Percentiles rank a stretch among this genome's conserved stretches.
phyloP scores from a whole-genome alignment of 768 basidiomycete species.

The Auricularia auricula-judae region DNA sequence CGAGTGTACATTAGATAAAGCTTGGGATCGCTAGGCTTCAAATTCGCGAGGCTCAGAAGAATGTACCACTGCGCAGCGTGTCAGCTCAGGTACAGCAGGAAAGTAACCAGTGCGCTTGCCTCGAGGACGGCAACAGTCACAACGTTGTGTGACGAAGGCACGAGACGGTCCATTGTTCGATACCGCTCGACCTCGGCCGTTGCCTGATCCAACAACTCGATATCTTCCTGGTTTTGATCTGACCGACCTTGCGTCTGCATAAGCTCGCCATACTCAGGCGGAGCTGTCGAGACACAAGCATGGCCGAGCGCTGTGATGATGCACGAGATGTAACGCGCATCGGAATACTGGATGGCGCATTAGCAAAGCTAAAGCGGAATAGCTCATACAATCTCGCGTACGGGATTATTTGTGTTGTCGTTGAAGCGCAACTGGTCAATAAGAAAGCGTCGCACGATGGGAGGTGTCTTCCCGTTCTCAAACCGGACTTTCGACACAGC shows the following conservation, averaged over 20 bases:
- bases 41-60: conserved; percentile 61
- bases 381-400: conserved; percentile 28
- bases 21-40: conserved; percentile 65
- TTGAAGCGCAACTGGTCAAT: conserved; percentile 92
- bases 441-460: conserved; percentile 76
- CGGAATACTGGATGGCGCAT: conserved; percentile 55
- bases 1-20: conserved; percentile 83
- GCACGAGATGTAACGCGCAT: conserved; percentile 81
- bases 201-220: conserved; percentile 60
- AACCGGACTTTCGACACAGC: conserved; percentile 82
- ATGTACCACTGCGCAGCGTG: conserved; percentile 56
- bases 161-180: conserved; percentile 88
- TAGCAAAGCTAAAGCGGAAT: conserved; percentile 3
- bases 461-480: conserved; percentile 75
- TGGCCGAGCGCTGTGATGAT: conserved; percentile 75
- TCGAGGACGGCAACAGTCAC: conserved; percentile 86
- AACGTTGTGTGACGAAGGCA: conserved; percentile 89
- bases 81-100: conserved; percentile 7
- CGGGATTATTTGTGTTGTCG: conserved; percentile 85
- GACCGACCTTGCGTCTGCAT: conserved; percentile 53
- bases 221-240: conserved; percentile 59
- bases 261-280: conserved; percentile 74
- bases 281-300: conserved; percentile 61
- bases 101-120: conserved; percentile 33
- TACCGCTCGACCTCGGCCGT: conserved; percentile 81